A percentile compares a stretch with the other conserved stretches of the same genome.
These are phyloP conservation scores for Lipomyces sp. DNA, from an alignment of 805 yeast species.

Conservation along the genomic window DNA sequence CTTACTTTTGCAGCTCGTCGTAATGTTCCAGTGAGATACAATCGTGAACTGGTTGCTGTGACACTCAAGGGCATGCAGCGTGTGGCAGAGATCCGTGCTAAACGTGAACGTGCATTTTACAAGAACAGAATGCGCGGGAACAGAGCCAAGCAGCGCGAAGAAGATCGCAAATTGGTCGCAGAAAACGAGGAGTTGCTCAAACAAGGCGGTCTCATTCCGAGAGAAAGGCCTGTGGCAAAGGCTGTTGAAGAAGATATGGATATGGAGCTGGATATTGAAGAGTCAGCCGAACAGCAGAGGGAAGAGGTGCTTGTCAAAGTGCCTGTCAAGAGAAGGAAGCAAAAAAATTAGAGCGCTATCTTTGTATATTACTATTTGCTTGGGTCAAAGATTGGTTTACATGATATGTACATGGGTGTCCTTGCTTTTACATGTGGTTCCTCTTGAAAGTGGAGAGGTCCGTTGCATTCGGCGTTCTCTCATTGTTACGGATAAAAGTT, in stretches of 20 bases:
- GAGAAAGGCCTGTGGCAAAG: conserved; percentile 61
- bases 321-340: conserved; percentile 28
- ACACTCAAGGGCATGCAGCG: conserved; percentile 95
- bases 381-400: neutral
- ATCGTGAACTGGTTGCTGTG: conserved; percentile 92
- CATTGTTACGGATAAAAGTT: conserved; percentile 7
- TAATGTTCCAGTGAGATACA: conserved; percentile 96
- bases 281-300: conserved; percentile 39
- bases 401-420: conserved; percentile 4
- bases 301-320: conserved; percentile 33
- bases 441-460: neutral
- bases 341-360: conserved; percentile 11
- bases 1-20: conserved; percentile 96
- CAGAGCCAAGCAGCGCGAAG: conserved; percentile 79
- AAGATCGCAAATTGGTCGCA: conserved; percentile 88
- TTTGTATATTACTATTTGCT: neutral
- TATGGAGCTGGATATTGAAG: conserved; percentile 52
- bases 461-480: conserved; percentile 26
- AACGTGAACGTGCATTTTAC: conserved; percentile 97
- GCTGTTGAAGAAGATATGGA: conserved; percentile 53
- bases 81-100: conserved; percentile 92
- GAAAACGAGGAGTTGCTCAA: conserved; percentile 85
- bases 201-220: conserved; percentile 71
- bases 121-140: conserved; percentile 99
- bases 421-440: neutral